Percentiles rank a stretch among this genome's conserved stretches.
phyloP scores from a whole-genome alignment of 2,329 filamentous ascomycete genomes.

The Chaetomium globosum region DNA sequence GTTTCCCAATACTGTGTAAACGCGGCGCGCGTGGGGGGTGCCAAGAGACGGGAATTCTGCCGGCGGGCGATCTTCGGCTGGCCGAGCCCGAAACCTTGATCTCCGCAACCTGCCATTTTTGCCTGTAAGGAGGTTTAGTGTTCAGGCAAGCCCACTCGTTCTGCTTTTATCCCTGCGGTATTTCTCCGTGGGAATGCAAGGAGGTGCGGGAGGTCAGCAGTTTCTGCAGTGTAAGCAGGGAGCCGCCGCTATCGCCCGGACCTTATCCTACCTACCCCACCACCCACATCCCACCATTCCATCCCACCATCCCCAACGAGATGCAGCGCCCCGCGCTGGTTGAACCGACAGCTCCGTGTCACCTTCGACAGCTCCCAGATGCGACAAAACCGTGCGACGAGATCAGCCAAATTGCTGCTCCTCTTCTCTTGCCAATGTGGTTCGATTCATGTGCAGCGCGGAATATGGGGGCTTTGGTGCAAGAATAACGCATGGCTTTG shows the following conservation, averaged over 20 bases:
- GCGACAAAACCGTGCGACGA: constrained; percentile 39
- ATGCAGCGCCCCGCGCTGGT: constrained; percentile 26
- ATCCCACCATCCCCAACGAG: constrained; percentile 26
- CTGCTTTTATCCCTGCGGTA: constrained; percentile 27
- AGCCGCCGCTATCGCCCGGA: not conserved
- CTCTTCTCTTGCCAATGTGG: not conserved
- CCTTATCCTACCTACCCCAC: not conserved
- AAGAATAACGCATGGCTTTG: not conserved
- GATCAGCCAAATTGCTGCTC: constrained; percentile 15
- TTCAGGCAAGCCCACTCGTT: constrained; percentile 14
- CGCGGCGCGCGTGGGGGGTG: constrained; percentile 30
- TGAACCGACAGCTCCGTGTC: constrained; percentile 20
- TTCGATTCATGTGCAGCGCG: not conserved
- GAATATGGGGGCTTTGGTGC: not conserved
- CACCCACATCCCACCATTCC: constrained; percentile 7
- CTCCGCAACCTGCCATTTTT: constrained; percentile 33
- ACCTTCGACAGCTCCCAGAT: constrained; percentile 34
- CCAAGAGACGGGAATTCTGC: constrained; percentile 30
- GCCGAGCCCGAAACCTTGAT: constrained; percentile 22
- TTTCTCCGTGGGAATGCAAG: constrained; percentile 28
- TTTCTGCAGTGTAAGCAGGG: not conserved
- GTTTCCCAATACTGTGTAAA: constrained; percentile 5
- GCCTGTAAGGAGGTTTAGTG: constrained; percentile 29
- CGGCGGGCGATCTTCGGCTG: constrained; percentile 23
- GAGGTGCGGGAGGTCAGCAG: constrained; percentile 10